These are phyloP conservation scores for Suillus brevipes DNA, from an alignment of 768 basidiomycete species.

Conservation along the genomic window DNA sequence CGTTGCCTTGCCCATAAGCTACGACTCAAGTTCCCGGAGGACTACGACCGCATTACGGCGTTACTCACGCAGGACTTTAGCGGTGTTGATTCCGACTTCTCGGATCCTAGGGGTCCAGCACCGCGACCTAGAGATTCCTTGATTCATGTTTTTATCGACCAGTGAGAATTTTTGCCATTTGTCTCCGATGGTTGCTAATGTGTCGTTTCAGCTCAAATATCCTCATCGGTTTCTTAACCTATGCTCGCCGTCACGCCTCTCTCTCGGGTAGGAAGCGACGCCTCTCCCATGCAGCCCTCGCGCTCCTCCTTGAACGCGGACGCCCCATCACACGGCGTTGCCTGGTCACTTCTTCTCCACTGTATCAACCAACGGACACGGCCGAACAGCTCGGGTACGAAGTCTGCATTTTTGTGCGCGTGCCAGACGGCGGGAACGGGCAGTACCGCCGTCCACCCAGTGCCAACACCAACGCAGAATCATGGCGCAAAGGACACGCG, in stretches of 20 bases:
- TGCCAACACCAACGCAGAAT: conserved; percentile 13
- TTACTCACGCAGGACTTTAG: conserved; percentile 37
- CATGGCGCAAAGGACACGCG: conserved; percentile 20
- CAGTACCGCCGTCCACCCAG: conserved; percentile 45
- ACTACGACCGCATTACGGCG: conserved; percentile 36
- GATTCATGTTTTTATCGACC: conserved; percentile 46
- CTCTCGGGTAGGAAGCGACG: conserved; percentile 43
- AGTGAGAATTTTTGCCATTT: conserved; percentile 33
- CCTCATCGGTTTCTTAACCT: conserved; percentile 76
- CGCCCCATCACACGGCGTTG: conserved; percentile 73
- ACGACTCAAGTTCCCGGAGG: conserved; percentile 55
- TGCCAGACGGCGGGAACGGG: conserved; percentile 66
- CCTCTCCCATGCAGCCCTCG: conserved; percentile 76
- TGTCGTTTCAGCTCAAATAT: conserved; percentile 72
- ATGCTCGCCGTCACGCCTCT: conserved; percentile 56
- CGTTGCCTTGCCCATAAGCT: conserved; percentile 58
- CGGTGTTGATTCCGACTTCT: conserved; percentile 36
- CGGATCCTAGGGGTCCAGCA: conserved; percentile 35
- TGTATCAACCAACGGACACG: conserved; percentile 79
- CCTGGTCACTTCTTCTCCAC: conserved; percentile 77
- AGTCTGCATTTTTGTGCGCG: conserved; percentile 66
- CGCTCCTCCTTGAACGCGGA: conserved; percentile 80
- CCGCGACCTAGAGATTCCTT: conserved; percentile 32
- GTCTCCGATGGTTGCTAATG: not conserved
- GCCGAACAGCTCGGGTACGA: conserved; percentile 76